phyloP scores from a whole-genome alignment of 495 filamentous ascomycete genomes.

The Aspergillus ostianus region DNA sequence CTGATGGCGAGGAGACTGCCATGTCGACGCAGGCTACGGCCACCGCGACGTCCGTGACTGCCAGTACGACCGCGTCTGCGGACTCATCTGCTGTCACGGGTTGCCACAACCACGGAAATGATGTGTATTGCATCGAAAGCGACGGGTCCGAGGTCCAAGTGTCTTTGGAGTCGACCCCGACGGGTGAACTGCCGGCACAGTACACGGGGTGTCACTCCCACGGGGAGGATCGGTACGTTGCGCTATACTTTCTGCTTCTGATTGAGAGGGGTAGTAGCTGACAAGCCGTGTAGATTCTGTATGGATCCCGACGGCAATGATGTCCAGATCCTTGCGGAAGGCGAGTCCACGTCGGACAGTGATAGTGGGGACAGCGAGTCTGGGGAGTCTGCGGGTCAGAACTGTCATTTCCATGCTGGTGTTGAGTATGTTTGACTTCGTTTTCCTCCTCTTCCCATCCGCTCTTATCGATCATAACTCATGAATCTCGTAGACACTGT shows the following conservation, averaged over 20 bases:
- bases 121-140: slow-evolving; percentile 42
- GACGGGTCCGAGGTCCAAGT: slow-evolving; percentile 41
- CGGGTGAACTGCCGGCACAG: slow-evolving; percentile 40
- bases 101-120: slow-evolving; percentile 39
- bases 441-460: not conserved
- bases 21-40: slow-evolving; percentile 18
- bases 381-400: slow-evolving; percentile 15
- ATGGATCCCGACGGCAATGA: slow-evolving; percentile 48
- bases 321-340: slow-evolving; percentile 35
- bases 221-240: slow-evolving; percentile 43
- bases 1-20: slow-evolving; percentile 25
- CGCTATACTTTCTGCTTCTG: not conserved
- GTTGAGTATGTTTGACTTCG: slow-evolving; percentile 48
- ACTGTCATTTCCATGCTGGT: slow-evolving; percentile 67
- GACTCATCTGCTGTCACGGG: slow-evolving; percentile 34
- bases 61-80: slow-evolving; percentile 18
- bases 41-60: slow-evolving; percentile 1
- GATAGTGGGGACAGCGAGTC: slow-evolving; percentile 13
- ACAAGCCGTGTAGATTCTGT: slow-evolving; percentile 39
- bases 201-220: slow-evolving; percentile 55
- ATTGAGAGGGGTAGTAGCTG: not conserved
- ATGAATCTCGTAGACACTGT: slow-evolving; percentile 42
- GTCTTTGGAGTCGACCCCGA: slow-evolving; percentile 37
- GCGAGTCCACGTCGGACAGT: slow-evolving; percentile 16
- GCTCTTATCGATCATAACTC: slow-evolving; percentile 9